These are phyloP conservation scores for Cinnamomum chago DNA, from an alignment of 164 flowering plant species.

Conservation along the genomic window DNA sequence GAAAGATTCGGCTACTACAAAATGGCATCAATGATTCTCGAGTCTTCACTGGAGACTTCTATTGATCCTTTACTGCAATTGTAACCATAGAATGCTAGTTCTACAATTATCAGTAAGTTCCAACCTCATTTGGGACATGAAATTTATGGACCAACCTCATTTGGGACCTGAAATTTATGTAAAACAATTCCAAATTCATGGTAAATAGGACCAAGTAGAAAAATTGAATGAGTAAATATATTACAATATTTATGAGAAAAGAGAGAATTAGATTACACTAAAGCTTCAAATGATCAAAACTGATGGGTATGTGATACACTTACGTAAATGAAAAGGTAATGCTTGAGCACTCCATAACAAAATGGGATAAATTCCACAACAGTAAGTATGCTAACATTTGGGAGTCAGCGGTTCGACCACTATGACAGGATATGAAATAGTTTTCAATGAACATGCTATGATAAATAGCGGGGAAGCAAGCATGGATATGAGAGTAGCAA, in stretches of 20 bases:
- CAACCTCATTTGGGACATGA: constrained; percentile 51
- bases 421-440: too few relatives aligned
- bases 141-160: too few relatives aligned
- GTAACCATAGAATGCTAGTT: constrained; percentile 52
- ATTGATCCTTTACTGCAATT: constrained; percentile 33
- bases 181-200: too few relatives aligned
- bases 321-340: constrained; percentile 23
- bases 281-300: neutral
- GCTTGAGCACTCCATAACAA: constrained; percentile 42
- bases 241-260: too few relatives aligned
- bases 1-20: constrained; percentile 19
- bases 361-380: constrained; percentile 50
- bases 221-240: neutral
- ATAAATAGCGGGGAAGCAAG: too few relatives aligned
- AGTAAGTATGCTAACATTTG: too few relatives aligned
- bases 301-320: constrained; percentile 11
- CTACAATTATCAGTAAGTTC: constrained; percentile 62
- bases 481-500: too few relatives aligned
- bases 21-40: constrained; percentile 49
- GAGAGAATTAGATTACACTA: neutral
- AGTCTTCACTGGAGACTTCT: constrained; percentile 12
- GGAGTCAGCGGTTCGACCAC: neutral
- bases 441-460: too few relatives aligned
- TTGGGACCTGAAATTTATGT: constrained; percentile 59
- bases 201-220: neutral